A percentile compares a stretch with the other conserved stretches of the same genome.
phyloP scores from a whole-genome alignment of 108 stramenopile species.

The Conticribra guillardii region DNA sequence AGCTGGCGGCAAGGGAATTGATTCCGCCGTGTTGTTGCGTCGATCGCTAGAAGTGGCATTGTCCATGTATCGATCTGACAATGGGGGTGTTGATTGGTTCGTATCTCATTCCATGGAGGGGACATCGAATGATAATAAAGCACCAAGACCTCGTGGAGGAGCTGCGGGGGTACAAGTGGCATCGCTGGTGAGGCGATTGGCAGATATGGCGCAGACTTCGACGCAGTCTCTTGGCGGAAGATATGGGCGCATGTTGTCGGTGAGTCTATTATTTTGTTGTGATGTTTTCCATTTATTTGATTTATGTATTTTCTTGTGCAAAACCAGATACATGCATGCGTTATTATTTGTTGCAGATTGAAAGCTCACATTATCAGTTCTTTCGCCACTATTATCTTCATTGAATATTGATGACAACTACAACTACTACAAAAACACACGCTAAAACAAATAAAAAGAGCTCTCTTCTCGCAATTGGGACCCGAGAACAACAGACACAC shows the following conservation, averaged over 20 bases:
- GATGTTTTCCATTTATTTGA: conserved; percentile 5
- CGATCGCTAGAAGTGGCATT: conserved; percentile 43
- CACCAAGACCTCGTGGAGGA: conserved; percentile 20
- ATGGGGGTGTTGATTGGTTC: conserved; percentile 51
- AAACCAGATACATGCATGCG: conserved; percentile 1
- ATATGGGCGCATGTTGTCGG: conserved; percentile 51
- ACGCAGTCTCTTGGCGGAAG: conserved; percentile 61
- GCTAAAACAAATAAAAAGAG: no score
- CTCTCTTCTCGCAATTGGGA: conserved; percentile 59
- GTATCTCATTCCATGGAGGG: conserved; percentile 47
- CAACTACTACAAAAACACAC: no score
- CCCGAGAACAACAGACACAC: conserved; percentile 15
- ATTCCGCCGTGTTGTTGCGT: conserved; percentile 54
- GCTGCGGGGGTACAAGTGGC: conserved; percentile 29
- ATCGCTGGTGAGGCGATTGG: conserved; percentile 57
- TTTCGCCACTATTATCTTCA: no score
- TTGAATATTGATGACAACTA: no score
- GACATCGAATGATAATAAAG: conserved; percentile 2
- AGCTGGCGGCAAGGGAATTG: conserved; percentile 65
- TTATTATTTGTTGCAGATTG: no score
- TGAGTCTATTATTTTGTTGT: conserved; percentile 16
- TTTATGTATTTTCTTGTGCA: no score
- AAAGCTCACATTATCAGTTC: no score
- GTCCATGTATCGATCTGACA: conserved; percentile 37
- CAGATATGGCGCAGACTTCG: conserved; percentile 70